phyloP scores from a whole-genome alignment of 176 grass and related monocot genomes.

The Puya raimondii region DNA sequence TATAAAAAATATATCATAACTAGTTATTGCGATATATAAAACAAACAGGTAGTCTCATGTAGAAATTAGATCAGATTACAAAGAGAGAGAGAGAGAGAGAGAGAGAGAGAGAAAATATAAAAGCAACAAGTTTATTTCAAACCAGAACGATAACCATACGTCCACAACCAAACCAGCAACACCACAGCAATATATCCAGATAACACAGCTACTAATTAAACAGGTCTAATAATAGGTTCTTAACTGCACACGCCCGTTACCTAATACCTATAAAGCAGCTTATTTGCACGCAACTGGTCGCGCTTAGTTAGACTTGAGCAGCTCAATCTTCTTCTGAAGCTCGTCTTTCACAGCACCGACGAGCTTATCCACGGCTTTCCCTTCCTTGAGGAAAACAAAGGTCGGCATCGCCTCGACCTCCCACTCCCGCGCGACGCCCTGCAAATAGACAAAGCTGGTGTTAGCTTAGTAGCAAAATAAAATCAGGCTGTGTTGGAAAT shows the following conservation, averaged over 20 bases:
- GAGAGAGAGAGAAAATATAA: background rate
- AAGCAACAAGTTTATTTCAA: background rate
- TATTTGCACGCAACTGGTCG: background rate
- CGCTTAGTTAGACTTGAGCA: constrained; percentile 7
- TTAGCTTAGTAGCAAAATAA: background rate
- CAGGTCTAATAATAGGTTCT: background rate
- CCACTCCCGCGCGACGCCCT: constrained; percentile 26
- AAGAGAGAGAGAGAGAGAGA: background rate
- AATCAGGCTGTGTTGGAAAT: background rate
- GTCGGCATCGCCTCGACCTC: constrained; percentile 34
- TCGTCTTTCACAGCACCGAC: constrained; percentile 27
- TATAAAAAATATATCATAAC: too few relatives aligned
- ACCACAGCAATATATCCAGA: too few relatives aligned
- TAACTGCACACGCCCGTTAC: background rate
- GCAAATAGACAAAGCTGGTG: background rate
- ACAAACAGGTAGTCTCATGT: too few relatives aligned
- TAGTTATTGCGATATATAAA: too few relatives aligned
- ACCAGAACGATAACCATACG: background rate
- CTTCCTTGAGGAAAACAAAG: constrained; percentile 33
- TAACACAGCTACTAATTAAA: too few relatives aligned
- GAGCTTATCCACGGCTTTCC: constrained; percentile 26
- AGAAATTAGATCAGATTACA: too few relatives aligned
- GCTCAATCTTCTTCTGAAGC: constrained; percentile 29
- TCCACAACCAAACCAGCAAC: background rate
- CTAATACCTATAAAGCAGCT: background rate